Conservation (phyloP, 179 eudicot species). For the Dionaea muscipula region DNA sequence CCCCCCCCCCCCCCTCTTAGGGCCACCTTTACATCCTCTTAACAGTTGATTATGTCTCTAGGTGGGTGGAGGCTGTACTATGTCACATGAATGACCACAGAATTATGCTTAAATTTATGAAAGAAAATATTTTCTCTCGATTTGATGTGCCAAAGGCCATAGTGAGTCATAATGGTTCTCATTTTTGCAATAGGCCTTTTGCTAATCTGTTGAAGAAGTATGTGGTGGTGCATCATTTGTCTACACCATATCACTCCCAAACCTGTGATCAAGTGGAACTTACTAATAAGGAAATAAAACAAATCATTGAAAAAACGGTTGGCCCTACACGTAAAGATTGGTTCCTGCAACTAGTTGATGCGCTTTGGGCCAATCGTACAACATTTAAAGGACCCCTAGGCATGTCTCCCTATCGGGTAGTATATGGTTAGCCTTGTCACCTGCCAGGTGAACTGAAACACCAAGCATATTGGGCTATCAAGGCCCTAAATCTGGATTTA, state of each 20-base stretch:
- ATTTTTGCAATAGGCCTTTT: background rate
- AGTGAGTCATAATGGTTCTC: no score
- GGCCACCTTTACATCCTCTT: background rate
- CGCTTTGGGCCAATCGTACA: slow-evolving; percentile 4
- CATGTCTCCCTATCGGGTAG: slow-evolving; percentile 1
- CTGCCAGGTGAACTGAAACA: background rate
- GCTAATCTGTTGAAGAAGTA: slow-evolving; percentile 1
- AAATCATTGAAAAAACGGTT: slow-evolving; percentile 5
- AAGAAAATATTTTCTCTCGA: no score
- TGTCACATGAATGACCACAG: background rate
- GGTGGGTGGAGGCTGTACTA: background rate
- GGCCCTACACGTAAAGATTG: slow-evolving; percentile 1
- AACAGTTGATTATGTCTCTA: background rate
- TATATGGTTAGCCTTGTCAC: background rate
- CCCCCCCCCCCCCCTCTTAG: slow-evolving; percentile 2
- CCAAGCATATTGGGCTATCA: slow-evolving; percentile 3
- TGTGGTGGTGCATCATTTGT: background rate
- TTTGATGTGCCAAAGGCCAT: no score
- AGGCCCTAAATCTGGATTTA: no score
- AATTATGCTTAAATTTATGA: background rate
- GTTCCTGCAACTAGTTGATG: background rate
- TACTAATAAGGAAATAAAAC: slow-evolving; percentile 1
- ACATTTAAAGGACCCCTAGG: background rate
- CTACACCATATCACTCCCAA: background rate
- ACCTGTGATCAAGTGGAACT: slow-evolving; percentile 4